These are phyloP conservation scores for Exophiala bonariae DNA, from an alignment of 2,329 filamentous ascomycete genomes.

Conservation along the genomic window DNA sequence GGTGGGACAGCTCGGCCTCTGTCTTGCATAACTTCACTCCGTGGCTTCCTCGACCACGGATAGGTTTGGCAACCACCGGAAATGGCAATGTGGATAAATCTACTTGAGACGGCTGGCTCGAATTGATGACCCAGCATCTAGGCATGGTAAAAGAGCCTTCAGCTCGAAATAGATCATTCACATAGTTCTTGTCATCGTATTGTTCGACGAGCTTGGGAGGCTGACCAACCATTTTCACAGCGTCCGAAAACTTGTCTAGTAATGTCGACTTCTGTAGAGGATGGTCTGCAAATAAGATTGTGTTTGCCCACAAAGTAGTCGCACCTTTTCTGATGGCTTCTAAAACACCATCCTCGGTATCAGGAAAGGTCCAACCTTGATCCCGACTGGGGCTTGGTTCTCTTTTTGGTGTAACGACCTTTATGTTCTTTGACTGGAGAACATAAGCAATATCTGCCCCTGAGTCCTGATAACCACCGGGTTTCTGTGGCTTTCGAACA, in stretches of 20 bases:
- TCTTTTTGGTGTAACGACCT: conserved; percentile 34
- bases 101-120: background rate
- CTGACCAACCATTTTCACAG: conserved; percentile 46
- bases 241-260: conserved; percentile 33
- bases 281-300: conserved; percentile 50
- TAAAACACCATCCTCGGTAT: conserved; percentile 45
- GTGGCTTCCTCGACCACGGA: conserved; percentile 51
- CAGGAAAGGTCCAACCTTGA: conserved; percentile 44
- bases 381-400: conserved; percentile 34
- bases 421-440: conserved; percentile 34
- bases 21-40: conserved; percentile 49
- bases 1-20: conserved; percentile 33
- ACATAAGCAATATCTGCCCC: conserved; percentile 50
- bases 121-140: conserved; percentile 35
- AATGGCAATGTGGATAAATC: conserved; percentile 29
- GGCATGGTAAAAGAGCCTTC: conserved; percentile 43
- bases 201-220: conserved; percentile 48
- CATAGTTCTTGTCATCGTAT: conserved; percentile 53
- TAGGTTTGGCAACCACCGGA: conserved; percentile 51
- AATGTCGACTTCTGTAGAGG: conserved; percentile 45
- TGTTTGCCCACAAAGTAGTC: conserved; percentile 54
- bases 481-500: conserved; percentile 51
- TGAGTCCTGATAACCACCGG: conserved; percentile 51
- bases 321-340: conserved; percentile 41
- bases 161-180: conserved; percentile 45